Conservation (phyloP, 768 basidiomycete genomes). For the Hericium coralloides region DNA sequence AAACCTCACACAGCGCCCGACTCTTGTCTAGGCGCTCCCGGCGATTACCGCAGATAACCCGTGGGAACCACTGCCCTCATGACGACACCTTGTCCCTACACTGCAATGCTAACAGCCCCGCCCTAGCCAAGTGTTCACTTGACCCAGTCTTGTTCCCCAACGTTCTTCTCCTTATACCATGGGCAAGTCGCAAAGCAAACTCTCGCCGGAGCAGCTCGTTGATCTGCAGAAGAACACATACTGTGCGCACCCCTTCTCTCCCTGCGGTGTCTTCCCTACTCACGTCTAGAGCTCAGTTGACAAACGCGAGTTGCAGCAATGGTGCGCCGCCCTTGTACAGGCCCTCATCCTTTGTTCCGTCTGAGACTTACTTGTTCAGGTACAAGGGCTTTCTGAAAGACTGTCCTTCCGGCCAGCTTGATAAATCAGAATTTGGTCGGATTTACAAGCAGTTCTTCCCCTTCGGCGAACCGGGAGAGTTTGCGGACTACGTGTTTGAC, state of each 20-base stretch:
- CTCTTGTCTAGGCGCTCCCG: neutral
- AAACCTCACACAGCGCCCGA: neutral
- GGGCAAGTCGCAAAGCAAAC: slow-evolving; percentile 97
- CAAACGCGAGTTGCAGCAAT: slow-evolving; percentile 95
- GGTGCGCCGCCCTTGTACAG: slow-evolving; percentile 35
- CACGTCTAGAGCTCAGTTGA: slow-evolving; percentile 50
- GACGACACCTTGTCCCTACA: neutral
- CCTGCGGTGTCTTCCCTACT: slow-evolving; percentile 12
- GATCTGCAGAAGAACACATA: slow-evolving; percentile 98
- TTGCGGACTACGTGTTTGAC: slow-evolving; percentile 98
- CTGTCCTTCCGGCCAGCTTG: slow-evolving; percentile 93
- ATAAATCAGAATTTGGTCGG: slow-evolving; percentile 90
- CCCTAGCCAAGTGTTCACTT: neutral
- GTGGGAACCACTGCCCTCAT: neutral
- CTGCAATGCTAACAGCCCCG: neutral
- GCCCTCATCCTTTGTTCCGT: slow-evolving; percentile 2
- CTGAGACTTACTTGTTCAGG: slow-evolving; percentile 35
- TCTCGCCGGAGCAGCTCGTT: slow-evolving; percentile 86
- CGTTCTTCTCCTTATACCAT: slow-evolving; percentile 36
- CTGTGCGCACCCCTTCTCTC: slow-evolving; percentile 42
- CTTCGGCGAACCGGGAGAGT: slow-evolving; percentile 94
- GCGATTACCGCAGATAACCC: neutral
- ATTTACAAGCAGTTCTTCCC: slow-evolving; percentile 99
- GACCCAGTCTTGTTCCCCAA: too few relatives aligned
- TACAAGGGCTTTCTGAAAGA: slow-evolving; percentile 99